These are phyloP conservation scores for Penicillium cataractarum DNA, from an alignment of 495 filamentous ascomycete species.

Conservation along the genomic window DNA sequence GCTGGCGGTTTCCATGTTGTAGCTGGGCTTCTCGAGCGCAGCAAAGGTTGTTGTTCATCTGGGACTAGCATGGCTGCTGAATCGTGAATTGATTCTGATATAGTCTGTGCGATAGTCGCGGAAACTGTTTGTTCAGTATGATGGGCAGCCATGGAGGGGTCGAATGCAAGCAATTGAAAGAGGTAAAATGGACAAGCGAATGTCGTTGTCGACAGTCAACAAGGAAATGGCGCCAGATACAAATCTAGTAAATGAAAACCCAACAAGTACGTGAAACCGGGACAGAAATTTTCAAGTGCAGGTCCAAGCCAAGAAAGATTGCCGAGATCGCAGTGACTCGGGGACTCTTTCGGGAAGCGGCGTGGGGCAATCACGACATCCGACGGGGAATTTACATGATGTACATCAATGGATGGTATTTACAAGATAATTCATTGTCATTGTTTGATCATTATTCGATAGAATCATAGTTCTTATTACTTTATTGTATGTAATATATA, in stretches of 20 bases:
- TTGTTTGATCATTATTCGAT: not conserved
- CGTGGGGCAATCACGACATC: conserved; percentile 32
- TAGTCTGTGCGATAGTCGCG: not conserved
- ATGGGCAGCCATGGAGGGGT: conserved; percentile 1
- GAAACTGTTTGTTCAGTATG: not conserved
- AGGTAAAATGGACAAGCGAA: conserved; percentile 1
- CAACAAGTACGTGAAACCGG: no score
- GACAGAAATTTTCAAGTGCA: not conserved
- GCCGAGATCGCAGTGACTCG: conserved; percentile 13
- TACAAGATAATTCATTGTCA: not conserved
- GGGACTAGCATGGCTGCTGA: conserved; percentile 4
- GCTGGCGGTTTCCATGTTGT: conserved; percentile 43
- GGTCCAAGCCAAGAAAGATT: not conserved
- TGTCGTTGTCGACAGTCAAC: not conserved
- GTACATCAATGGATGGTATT: not conserved
- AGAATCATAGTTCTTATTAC: not conserved
- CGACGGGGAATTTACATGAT: conserved; percentile 12
- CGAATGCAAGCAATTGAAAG: not conserved
- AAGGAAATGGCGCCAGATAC: not conserved
- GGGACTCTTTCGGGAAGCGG: conserved; percentile 27
- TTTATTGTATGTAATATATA: not conserved
- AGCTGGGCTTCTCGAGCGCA: conserved; percentile 30
- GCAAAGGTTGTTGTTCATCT: conserved; percentile 44
- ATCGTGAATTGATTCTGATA: not conserved
- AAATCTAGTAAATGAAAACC: not conserved